These are phyloP conservation scores for Lachancea mirantina DNA, from an alignment of 805 yeast genomes.

Conservation along the genomic window DNA sequence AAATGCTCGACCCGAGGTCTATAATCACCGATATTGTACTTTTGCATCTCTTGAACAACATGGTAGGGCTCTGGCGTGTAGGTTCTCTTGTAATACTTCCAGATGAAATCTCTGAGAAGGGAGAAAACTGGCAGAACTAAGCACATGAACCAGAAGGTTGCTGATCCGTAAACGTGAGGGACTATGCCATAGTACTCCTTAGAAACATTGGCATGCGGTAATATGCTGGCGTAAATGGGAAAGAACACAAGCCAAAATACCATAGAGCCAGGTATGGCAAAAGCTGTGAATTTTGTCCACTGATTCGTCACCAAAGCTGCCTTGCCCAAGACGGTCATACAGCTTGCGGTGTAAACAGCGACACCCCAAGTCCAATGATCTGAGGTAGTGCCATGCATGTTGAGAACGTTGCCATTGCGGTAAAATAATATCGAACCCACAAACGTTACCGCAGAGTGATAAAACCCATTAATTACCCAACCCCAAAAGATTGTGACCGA, in stretches of 20 bases:
- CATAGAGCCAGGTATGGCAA: conserved; percentile 94
- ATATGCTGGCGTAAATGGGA: conserved; percentile 80
- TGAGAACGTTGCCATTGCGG: conserved; percentile 55
- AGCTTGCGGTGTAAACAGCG: conserved; percentile 78
- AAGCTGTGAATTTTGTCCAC: conserved; percentile 89
- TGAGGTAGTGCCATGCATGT: conserved; percentile 56
- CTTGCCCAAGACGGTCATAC: conserved; percentile 84
- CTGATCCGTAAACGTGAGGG: conserved; percentile 65
- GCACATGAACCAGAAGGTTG: conserved; percentile 75
- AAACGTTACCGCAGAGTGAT: conserved; percentile 81
- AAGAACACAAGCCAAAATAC: conserved; percentile 74
- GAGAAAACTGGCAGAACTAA: conserved; percentile 74
- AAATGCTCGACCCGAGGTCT: conserved; percentile 95
- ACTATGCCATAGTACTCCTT: conserved; percentile 78
- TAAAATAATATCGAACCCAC: conserved; percentile 65
- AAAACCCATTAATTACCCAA: conserved; percentile 94
- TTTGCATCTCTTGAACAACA: conserved; percentile 93
- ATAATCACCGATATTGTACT: conserved; percentile 85
- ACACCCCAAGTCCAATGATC: conserved; percentile 97
- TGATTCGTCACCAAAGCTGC: conserved; percentile 87
- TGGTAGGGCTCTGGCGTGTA: conserved; percentile 90
- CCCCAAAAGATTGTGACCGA: conserved; percentile 93
- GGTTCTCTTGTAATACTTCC: conserved; percentile 93
- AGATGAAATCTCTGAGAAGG: conserved; percentile 75
- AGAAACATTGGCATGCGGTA: conserved; percentile 78